Conservation (phyloP, 139 green algal genomes). For the Picochlorum costavermella region DNA sequence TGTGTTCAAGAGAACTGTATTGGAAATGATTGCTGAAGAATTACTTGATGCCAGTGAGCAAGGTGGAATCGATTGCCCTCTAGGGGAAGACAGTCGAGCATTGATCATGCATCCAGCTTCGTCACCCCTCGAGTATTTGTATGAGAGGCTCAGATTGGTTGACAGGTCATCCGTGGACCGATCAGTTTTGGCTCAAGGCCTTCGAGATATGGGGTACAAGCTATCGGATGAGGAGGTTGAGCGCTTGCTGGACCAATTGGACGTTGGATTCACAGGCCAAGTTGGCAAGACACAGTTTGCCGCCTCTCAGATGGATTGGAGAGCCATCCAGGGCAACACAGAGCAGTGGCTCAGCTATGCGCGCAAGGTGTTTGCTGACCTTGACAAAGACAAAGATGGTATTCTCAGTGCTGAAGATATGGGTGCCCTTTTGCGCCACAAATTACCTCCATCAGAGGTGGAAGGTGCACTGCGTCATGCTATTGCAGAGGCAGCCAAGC, state of each 20-base stretch:
- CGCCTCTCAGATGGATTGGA: constrained; percentile 42
- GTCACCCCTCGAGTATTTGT: constrained; percentile 24
- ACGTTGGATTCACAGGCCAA: constrained; percentile 28
- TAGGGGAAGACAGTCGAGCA: not conserved
- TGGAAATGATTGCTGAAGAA: constrained; percentile 84
- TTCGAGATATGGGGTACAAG: constrained; percentile 44
- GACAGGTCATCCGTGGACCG: constrained; percentile 20
- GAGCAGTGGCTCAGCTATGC: constrained; percentile 60
- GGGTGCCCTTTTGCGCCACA: constrained; percentile 38
- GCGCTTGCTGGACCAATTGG: constrained; percentile 37
- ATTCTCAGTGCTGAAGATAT: constrained; percentile 31
- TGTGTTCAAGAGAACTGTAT: constrained; percentile 68
- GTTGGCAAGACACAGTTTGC: constrained; percentile 31
- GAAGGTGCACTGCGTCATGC: constrained; percentile 62
- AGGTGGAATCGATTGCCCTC: not conserved
- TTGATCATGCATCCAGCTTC: constrained; percentile 4
- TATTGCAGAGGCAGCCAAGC: constrained; percentile 47
- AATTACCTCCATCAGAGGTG: constrained; percentile 68
- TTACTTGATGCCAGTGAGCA: constrained; percentile 35
- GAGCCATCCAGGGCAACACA: constrained; percentile 24
- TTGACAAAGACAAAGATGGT: constrained; percentile 39
- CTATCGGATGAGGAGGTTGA: constrained; percentile 38
- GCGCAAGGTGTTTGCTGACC: constrained; percentile 40
- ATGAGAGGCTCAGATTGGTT: constrained; percentile 10
- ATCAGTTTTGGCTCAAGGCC: constrained; percentile 37